These are phyloP conservation scores for Colletotrichum spinosum DNA, from an alignment of 2,329 filamentous ascomycete genomes.

Conservation along the genomic window DNA sequence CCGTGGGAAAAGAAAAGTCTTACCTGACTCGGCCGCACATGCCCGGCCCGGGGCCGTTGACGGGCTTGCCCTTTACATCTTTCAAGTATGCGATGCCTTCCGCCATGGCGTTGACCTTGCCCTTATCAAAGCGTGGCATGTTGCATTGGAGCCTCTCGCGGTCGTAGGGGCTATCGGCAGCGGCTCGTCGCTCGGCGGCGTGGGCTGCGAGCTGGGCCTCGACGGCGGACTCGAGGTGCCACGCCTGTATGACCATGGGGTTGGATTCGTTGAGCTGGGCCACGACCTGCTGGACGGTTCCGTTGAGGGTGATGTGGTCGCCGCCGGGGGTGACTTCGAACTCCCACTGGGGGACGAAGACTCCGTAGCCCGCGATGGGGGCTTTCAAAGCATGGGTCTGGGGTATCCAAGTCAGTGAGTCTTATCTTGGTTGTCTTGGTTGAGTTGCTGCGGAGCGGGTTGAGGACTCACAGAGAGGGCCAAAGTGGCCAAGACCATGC, in stretches of 20 bases:
- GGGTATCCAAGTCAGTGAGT: no score
- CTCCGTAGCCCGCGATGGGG: background rate
- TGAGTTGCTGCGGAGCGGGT: no score
- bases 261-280: background rate
- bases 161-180: no score
- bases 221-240: background rate
- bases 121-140: background rate
- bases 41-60: constrained; percentile 1
- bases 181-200: no score
- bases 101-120: background rate
- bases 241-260: constrained; percentile 1
- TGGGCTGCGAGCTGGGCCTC: background rate
- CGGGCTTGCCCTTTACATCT: background rate
- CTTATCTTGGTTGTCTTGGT: no score
- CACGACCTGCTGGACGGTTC: constrained; percentile 13
- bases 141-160: background rate
- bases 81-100: background rate
- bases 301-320: constrained; percentile 1
- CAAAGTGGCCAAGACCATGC: background rate
- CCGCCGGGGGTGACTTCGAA: constrained; percentile 37
- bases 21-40: background rate
- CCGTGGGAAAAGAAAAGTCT: no score
- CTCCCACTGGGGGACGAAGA: constrained; percentile 32
- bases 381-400: background rate
- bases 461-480: background rate